A percentile compares a stretch with the other conserved stretches of the same genome.
Evolutionary conservation across 106 monocot species (phyloP).

Genomic region (Triglochin maritima): DNA sequence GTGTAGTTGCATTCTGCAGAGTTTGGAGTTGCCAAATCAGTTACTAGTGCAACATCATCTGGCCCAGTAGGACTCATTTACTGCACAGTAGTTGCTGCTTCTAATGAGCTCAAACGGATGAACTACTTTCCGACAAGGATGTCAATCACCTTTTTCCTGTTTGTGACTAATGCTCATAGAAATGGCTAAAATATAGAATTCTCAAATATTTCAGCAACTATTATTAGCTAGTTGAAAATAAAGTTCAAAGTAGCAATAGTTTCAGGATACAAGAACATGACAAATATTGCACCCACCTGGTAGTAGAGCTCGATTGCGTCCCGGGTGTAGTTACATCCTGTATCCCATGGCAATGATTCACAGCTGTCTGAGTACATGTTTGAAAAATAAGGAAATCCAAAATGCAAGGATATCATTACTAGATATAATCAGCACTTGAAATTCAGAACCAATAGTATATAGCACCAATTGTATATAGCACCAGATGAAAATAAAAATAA

Average conservation of each 20-base stretch:
- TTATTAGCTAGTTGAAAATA: not conserved
- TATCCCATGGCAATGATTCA: constrained; percentile 65
- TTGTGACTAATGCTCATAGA: not conserved
- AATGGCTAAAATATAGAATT: not conserved
- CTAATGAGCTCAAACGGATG: no score
- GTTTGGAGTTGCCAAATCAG: no score
- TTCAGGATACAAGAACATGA: not conserved
- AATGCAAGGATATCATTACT: not conserved
- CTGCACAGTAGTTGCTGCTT: no score
- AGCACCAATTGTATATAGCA: not conserved
- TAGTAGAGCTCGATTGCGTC: constrained; percentile 79
- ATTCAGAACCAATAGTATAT: not conserved
- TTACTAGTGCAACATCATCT: no score
- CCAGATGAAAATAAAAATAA: not conserved
- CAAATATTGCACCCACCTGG: constrained; percentile 40
- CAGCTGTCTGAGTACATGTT: constrained; percentile 87
- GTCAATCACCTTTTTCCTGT: not conserved
- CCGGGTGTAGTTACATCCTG: constrained; percentile 42
- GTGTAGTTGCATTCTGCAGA: no score
- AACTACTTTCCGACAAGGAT: not conserved
- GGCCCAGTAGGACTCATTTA: no score
- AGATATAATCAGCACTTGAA: no score
- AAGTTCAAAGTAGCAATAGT: not conserved
- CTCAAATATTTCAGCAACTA: not conserved
- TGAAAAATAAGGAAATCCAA: constrained; percentile 40